These are phyloP conservation scores for Gentiana dahurica DNA, from an alignment of 257 asterid genomes.

Conservation along the genomic window DNA sequence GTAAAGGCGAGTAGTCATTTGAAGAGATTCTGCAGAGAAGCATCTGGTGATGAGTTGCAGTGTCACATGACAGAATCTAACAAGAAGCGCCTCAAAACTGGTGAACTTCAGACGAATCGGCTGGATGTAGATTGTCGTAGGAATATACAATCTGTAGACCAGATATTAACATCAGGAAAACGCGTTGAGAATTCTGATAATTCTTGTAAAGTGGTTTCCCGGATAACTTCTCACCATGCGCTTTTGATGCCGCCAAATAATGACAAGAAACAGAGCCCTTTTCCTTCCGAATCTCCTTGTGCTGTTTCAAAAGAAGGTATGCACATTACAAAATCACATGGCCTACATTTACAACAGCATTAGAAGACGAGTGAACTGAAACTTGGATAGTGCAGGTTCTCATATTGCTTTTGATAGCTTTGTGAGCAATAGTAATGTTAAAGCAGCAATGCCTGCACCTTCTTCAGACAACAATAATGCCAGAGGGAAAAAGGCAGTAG, in stretches of 20 bases:
- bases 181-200: constrained; percentile 1
- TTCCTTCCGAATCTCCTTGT: constrained; percentile 15
- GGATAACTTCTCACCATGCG: constrained; percentile 3
- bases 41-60: constrained; percentile 12
- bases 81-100: constrained; percentile 29
- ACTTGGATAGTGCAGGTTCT: constrained; percentile 19
- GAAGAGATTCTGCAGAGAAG: constrained; percentile 9
- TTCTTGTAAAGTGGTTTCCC: constrained; percentile 3
- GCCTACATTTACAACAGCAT: background rate
- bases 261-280: constrained; percentile 9
- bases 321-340: background rate
- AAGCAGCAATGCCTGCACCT: background rate
- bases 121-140: constrained; percentile 5
- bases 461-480: constrained; percentile 10
- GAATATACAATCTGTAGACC: constrained; percentile 4
- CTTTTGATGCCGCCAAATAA: constrained; percentile 11
- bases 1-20: constrained; percentile 7
- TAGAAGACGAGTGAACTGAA: constrained; percentile 4
- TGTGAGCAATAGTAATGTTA: constrained; percentile 14
- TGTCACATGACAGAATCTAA: constrained; percentile 15
- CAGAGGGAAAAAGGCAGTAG: constrained; percentile 6
- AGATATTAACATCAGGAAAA: constrained; percentile 13
- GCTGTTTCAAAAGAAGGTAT: constrained; percentile 17
- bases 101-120: constrained; percentile 12
- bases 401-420: constrained; percentile 5